Conservation (phyloP, 116 monocot species). For the Phalaenopsis hybrid region DNA sequence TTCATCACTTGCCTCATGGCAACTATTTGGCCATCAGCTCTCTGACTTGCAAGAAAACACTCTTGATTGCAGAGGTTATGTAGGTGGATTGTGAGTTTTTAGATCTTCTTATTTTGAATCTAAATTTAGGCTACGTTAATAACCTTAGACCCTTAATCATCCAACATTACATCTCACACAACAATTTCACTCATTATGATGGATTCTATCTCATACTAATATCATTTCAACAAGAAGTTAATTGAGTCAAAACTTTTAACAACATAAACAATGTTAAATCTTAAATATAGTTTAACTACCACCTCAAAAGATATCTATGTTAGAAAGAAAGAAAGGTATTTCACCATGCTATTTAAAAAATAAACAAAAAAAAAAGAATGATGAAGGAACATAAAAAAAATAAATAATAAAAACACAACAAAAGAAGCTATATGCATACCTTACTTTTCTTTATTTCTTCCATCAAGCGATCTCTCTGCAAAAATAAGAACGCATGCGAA, state of each 20-base stretch:
- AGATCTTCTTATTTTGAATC: not conserved
- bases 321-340: not conserved
- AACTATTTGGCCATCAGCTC: too few species aligned
- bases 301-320: not conserved
- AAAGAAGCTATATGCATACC: constrained; percentile 17
- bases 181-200: not conserved
- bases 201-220: not conserved
- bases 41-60: too few species aligned
- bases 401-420: not conserved
- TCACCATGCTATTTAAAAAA: not conserved
- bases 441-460: constrained; percentile 34
- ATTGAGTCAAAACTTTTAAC: not conserved
- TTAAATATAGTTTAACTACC: not conserved
- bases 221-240: not conserved
- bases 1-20: too few species aligned
- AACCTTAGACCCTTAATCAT: not conserved
- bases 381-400: not conserved
- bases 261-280: not conserved
- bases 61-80: too few species aligned
- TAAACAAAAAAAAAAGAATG: not conserved
- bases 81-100: not conserved
- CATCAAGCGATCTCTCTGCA: constrained; percentile 25
- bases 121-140: not conserved
- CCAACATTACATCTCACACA: not conserved
- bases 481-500: constrained; percentile 6